Evolutionary conservation across 768 basidiomycete species (phyloP).

Genomic region (Psilocybe subaeruginosa): DNA sequence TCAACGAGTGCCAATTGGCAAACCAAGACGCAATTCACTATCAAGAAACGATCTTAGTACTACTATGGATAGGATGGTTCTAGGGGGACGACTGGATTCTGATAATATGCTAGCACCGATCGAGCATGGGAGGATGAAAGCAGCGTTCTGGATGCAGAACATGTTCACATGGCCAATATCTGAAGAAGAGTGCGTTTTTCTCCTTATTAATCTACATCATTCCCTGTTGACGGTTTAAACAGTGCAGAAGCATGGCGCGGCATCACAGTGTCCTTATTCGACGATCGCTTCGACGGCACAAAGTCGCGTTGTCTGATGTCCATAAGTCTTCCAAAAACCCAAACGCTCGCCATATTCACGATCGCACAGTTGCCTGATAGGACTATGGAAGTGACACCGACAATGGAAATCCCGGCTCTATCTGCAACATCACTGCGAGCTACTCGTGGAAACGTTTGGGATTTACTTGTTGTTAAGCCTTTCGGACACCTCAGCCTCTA

Average conservation of each 20-base stretch:
- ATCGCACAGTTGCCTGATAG: slow-evolving; percentile 47
- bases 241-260: slow-evolving; percentile 46
- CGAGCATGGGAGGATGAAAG: slow-evolving; percentile 69
- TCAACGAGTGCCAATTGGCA: slow-evolving; percentile 29
- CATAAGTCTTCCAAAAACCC: slow-evolving; percentile 52
- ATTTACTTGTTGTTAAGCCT: slow-evolving; percentile 69
- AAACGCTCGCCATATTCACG: slow-evolving; percentile 49
- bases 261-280: slow-evolving; percentile 65
- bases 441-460: slow-evolving; percentile 65
- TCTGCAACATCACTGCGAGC: slow-evolving; percentile 62
- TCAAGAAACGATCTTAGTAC: slow-evolving; percentile 59
- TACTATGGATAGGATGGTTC: slow-evolving; percentile 70
- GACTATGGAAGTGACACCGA: slow-evolving; percentile 40
- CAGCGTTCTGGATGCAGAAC: slow-evolving; percentile 74
- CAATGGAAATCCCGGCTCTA: slow-evolving; percentile 43
- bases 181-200: slow-evolving; percentile 49
- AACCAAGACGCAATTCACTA: slow-evolving; percentile 45
- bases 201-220: slow-evolving; percentile 10
- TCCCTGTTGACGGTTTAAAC: neutral
- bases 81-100: slow-evolving; percentile 51
- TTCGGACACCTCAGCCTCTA: slow-evolving; percentile 56
- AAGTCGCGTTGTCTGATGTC: slow-evolving; percentile 55
- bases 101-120: slow-evolving; percentile 43
- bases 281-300: slow-evolving; percentile 64
- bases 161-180: slow-evolving; percentile 53